Conservation (phyloP, 257 asterid species). For the Lycium barbarum region DNA sequence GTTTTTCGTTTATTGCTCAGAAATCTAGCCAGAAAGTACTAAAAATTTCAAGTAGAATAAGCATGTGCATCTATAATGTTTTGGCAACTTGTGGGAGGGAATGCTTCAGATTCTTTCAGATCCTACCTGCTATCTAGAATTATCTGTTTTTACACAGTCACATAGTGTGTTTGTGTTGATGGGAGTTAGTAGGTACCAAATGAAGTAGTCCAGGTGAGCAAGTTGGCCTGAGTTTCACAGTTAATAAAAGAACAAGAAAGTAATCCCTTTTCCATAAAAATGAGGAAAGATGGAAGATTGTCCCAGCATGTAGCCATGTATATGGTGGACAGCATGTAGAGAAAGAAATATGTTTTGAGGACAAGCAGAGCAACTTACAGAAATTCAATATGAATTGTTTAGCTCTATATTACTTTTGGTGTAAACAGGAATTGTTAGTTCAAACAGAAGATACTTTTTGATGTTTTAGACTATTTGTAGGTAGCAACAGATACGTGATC, state of each 20-base stretch:
- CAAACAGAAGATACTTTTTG: too few relatives aligned
- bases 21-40: background rate
- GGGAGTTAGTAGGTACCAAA: constrained; percentile 2
- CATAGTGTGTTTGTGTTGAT: background rate
- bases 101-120: constrained; percentile 21
- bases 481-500: too few relatives aligned
- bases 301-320: too few relatives aligned
- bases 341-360: too few relatives aligned
- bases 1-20: constrained; percentile 3
- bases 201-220: background rate
- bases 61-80: constrained; percentile 19
- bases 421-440: too few relatives aligned
- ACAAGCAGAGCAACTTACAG: too few relatives aligned
- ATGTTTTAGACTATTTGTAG: too few relatives aligned
- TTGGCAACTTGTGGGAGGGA: constrained; percentile 3
- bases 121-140: background rate
- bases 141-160: background rate
- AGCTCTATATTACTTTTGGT: too few relatives aligned
- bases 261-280: background rate
- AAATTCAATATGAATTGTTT: too few relatives aligned
- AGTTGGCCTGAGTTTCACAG: constrained; percentile 4
- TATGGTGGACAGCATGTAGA: too few relatives aligned
- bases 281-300: too few relatives aligned
- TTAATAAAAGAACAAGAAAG: background rate
- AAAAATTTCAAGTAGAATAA: background rate